Evolutionary conservation across 2,329 filamentous ascomycete genomes (phyloP).

Genomic region (Hypoxylon sp.): DNA sequence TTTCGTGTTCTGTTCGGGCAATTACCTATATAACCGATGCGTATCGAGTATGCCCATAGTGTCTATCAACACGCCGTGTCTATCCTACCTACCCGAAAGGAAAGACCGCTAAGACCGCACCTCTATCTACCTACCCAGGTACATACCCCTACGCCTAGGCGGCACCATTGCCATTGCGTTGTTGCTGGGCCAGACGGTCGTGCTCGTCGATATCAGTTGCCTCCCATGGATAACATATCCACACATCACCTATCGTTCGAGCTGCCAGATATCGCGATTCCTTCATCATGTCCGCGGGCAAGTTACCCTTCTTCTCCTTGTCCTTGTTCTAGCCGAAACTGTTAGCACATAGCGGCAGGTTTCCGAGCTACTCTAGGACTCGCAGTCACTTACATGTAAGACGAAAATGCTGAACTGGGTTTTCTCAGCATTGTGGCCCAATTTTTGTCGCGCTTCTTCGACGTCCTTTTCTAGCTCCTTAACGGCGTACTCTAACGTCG

Average conservation of each 20-base stretch:
- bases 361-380: background rate
- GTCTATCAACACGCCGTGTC: constrained; percentile 43
- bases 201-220: constrained; percentile 94
- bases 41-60: constrained; percentile 32
- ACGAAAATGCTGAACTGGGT: constrained; percentile 97
- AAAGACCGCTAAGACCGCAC: constrained; percentile 20
- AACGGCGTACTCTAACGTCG: constrained; percentile 85
- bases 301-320: constrained; percentile 91
- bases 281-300: constrained; percentile 83
- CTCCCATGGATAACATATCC: constrained; percentile 99
- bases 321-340: constrained; percentile 83
- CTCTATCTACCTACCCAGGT: constrained; percentile 19
- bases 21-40: constrained; percentile 28
- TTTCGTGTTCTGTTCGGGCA: constrained; percentile 31
- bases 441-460: constrained; percentile 79
- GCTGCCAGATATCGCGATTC: constrained; percentile 85
- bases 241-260: constrained; percentile 90
- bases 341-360: constrained; percentile 17
- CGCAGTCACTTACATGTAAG: constrained; percentile 79
- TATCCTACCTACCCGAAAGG: constrained; percentile 33
- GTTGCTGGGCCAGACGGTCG: constrained; percentile 75
- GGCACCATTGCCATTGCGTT: constrained; percentile 54
- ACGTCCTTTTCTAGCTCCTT: constrained; percentile 91
- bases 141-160: constrained; percentile 22
- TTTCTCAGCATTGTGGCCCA: constrained; percentile 78